Percentiles rank a stretch among this genome's conserved stretches.
phyloP scores from a whole-genome alignment of 805 yeast genomes.

The Teunomyces gatunensis region DNA sequence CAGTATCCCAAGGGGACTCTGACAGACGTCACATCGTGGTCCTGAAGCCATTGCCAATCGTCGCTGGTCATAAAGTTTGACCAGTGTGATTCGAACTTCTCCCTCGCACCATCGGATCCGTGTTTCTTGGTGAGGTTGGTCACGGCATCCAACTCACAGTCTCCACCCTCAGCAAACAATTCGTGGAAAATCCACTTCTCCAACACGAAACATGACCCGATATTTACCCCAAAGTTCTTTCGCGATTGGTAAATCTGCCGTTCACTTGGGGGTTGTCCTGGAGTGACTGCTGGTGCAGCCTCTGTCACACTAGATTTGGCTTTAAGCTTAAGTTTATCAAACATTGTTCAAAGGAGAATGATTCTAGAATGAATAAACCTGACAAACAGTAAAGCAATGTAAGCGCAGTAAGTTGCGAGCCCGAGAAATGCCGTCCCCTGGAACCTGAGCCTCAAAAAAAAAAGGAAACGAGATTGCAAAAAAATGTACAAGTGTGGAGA shows the following conservation, averaged over 20 bases:
- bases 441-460: background rate
- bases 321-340: conserved; percentile 33
- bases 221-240: conserved; percentile 76
- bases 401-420: background rate
- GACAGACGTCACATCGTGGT: conserved; percentile 70
- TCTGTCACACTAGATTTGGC: conserved; percentile 19
- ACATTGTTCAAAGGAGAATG: conserved; percentile 16
- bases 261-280: conserved; percentile 32
- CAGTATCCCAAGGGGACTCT: conserved; percentile 92
- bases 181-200: conserved; percentile 77
- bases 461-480: background rate
- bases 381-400: background rate
- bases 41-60: conserved; percentile 78
- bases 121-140: conserved; percentile 42
- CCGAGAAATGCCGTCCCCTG: background rate
- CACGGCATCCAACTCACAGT: conserved; percentile 74
- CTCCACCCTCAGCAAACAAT: conserved; percentile 57
- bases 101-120: conserved; percentile 55
- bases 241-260: conserved; percentile 57
- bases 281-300: conserved; percentile 35
- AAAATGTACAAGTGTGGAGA: background rate
- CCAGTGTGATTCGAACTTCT: conserved; percentile 66
- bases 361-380: background rate
- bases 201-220: conserved; percentile 76
- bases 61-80: conserved; percentile 53